These are phyloP conservation scores for Hypomyces rosellus DNA, from an alignment of 2,329 filamentous ascomycete species.

Conservation along the genomic window DNA sequence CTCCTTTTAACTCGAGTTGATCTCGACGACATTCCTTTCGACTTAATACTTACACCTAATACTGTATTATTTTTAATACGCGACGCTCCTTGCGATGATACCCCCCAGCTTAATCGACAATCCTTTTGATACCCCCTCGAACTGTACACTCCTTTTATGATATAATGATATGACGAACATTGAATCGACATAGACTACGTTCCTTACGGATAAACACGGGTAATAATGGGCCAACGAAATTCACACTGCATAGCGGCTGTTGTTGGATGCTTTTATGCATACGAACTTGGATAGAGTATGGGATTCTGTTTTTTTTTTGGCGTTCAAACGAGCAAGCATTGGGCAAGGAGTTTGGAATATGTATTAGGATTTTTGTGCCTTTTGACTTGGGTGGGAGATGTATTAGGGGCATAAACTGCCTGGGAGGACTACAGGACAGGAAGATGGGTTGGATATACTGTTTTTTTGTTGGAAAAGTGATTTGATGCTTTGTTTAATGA, in stretches of 20 bases:
- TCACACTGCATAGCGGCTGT: conserved; percentile 51
- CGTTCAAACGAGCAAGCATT: conserved; percentile 8
- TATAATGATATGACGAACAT: conserved; percentile 12
- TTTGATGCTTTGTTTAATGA: neutral
- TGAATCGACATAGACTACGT: conserved; percentile 37
- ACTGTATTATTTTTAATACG: conserved; percentile 27
- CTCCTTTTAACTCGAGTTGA: conserved; percentile 24
- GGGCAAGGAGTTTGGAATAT: conserved; percentile 6
- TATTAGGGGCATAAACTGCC: too few relatives aligned
- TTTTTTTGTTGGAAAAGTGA: too few relatives aligned
- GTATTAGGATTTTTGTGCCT: neutral
- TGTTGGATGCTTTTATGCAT: conserved; percentile 21
- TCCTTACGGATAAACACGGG: conserved; percentile 38
- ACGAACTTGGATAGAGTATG: conserved; percentile 9
- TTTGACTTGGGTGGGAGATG: too few relatives aligned
- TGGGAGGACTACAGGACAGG: too few relatives aligned
- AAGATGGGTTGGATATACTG: too few relatives aligned
- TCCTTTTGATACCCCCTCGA: conserved; percentile 26
- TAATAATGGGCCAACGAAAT: conserved; percentile 25
- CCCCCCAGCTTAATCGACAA: conserved; percentile 17
- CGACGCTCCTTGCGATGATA: conserved; percentile 27
- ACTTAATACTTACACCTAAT: conserved; percentile 14
- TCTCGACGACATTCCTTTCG: conserved; percentile 27
- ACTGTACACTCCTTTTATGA: conserved; percentile 29
- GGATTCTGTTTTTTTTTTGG: conserved; percentile 3